These are phyloP conservation scores for Sarocladium kiliense DNA, from an alignment of 2,329 filamentous ascomycete genomes.

Conservation along the genomic window DNA sequence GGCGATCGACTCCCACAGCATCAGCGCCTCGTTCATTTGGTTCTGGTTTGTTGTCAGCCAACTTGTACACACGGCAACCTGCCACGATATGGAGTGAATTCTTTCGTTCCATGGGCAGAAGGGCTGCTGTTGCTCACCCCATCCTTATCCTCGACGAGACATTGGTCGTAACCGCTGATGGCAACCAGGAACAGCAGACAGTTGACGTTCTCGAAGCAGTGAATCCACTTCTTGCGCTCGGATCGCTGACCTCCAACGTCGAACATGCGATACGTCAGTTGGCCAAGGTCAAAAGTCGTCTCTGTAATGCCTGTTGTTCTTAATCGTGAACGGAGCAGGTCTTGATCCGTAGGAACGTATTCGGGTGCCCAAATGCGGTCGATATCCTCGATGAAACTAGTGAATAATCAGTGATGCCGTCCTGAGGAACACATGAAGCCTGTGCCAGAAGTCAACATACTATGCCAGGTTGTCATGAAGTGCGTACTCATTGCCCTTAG, in stretches of 20 bases:
- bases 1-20: slow-evolving; percentile 81
- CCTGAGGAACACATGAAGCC: neutral
- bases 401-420: slow-evolving; percentile 13
- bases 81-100: slow-evolving; percentile 4
- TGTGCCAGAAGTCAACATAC: slow-evolving; percentile 47
- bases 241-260: slow-evolving; percentile 89
- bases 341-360: slow-evolving; percentile 89
- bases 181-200: slow-evolving; percentile 90
- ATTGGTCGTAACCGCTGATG: slow-evolving; percentile 95
- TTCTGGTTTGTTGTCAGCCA: slow-evolving; percentile 47
- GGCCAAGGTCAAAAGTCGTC: slow-evolving; percentile 85
- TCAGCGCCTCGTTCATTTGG: slow-evolving; percentile 86
- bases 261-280: slow-evolving; percentile 95
- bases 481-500: slow-evolving; percentile 93
- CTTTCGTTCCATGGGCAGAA: slow-evolving; percentile 3
- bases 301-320: slow-evolving; percentile 95
- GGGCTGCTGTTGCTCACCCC: slow-evolving; percentile 58
- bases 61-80: neutral
- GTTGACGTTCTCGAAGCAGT: slow-evolving; percentile 92
- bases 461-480: slow-evolving; percentile 94
- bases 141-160: slow-evolving; percentile 91
- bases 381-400: slow-evolving; percentile 76
- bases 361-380: slow-evolving; percentile 70
- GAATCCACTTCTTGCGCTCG: slow-evolving; percentile 96
- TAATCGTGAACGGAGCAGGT: slow-evolving; percentile 84